Evolutionary conservation across 768 basidiomycete species (phyloP).

Genomic region (Cubamyces sp.): DNA sequence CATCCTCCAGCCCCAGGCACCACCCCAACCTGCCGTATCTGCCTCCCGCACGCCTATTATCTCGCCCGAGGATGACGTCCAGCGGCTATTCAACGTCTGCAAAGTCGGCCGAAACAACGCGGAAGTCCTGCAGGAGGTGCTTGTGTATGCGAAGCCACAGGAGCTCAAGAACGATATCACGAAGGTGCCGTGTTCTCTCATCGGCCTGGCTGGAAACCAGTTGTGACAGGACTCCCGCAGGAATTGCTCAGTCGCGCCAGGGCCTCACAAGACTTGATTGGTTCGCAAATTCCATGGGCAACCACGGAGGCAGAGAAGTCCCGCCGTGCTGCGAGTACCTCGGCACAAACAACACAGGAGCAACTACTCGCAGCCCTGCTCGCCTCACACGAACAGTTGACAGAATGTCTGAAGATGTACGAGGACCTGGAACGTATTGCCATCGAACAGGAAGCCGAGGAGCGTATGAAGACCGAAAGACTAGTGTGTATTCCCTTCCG

Average conservation of each 20-base stretch:
- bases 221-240: constrained; percentile 42
- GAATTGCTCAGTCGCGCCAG: constrained; percentile 82
- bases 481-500: constrained; percentile 17
- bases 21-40: constrained; percentile 1
- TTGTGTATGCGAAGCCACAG: constrained; percentile 70
- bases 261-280: constrained; percentile 80
- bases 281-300: constrained; percentile 92
- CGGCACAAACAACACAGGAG: constrained; percentile 62
- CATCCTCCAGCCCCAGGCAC: constrained; percentile 6
- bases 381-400: constrained; percentile 68
- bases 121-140: constrained; percentile 67
- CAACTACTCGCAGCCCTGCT: constrained; percentile 72
- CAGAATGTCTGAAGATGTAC: constrained; percentile 70
- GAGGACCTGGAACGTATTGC: constrained; percentile 74
- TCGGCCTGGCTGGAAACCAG: neutral
- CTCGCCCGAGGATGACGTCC: constrained; percentile 72
- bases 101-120: constrained; percentile 82
- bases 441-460: constrained; percentile 48
- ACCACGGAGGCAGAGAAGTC: constrained; percentile 77
- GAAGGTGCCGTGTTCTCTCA: constrained; percentile 31
- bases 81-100: constrained; percentile 80
- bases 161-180: constrained; percentile 51
- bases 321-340: constrained; percentile 34
- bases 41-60: constrained; percentile 16
- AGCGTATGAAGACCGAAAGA: constrained; percentile 26